These are phyloP conservation scores for Eucalyptus dawsonii DNA, from an alignment of 345 rosid species.

Conservation along the genomic window DNA sequence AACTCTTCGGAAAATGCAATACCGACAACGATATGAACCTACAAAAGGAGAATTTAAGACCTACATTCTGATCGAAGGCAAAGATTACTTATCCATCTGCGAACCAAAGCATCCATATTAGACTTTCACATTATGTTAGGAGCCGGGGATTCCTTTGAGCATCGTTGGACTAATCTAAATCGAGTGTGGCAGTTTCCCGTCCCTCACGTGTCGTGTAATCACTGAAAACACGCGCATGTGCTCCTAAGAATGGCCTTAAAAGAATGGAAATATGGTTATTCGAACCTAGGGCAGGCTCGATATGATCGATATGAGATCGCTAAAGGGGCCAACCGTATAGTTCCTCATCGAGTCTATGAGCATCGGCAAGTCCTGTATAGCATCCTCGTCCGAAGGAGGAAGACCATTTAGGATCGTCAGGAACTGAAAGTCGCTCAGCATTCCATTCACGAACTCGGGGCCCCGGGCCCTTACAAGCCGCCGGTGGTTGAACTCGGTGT, in stretches of 20 bases:
- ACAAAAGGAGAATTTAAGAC: neutral
- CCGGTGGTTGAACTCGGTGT: constrained; percentile 2
- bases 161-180: too few species aligned
- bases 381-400: neutral
- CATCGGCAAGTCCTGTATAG: neutral
- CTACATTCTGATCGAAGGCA: too few species aligned
- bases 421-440: neutral
- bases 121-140: too few species aligned
- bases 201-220: too few species aligned
- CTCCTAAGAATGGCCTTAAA: too few species aligned
- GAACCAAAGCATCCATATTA: too few species aligned
- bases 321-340: neutral
- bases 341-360: neutral
- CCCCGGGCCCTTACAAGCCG: neutral
- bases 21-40: too few species aligned
- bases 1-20: neutral
- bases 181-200: too few species aligned
- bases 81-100: neutral
- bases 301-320: neutral
- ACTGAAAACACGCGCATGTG: too few species aligned
- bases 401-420: neutral
- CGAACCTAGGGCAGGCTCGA: neutral
- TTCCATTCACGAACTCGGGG: neutral
- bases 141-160: too few species aligned
- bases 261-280: too few species aligned